These are phyloP conservation scores for Pholiota microspora DNA, from an alignment of 768 basidiomycete species.

Conservation along the genomic window DNA sequence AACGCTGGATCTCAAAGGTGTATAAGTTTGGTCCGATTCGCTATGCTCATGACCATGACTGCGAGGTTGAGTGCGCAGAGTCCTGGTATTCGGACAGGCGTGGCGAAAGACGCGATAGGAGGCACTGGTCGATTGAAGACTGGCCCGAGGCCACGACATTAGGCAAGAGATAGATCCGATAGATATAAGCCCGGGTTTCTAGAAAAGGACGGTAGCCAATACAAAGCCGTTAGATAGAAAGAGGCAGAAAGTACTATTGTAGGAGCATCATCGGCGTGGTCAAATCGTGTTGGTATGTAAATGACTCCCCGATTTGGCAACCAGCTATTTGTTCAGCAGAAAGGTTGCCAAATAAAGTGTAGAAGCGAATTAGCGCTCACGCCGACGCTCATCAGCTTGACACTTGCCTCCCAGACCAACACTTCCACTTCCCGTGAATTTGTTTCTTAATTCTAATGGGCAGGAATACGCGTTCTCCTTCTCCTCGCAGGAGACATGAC, in stretches of 20 bases:
- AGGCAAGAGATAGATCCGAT: neutral
- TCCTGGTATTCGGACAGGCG: constrained; percentile 26
- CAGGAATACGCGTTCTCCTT: constrained; percentile 51
- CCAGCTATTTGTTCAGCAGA: neutral
- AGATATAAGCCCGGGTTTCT: no score
- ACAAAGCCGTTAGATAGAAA: no score
- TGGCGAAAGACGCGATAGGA: constrained; percentile 6
- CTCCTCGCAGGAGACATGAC: constrained; percentile 40
- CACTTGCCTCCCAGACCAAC: no score
- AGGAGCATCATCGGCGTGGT: neutral
- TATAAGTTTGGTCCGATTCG: constrained; percentile 3
- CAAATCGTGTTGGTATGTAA: neutral
- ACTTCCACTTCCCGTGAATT: no score
- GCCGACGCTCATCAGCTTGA: neutral
- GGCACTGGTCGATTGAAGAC: neutral
- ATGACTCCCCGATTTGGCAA: neutral
- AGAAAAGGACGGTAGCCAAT: no score
- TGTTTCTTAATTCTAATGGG: constrained; percentile 39
- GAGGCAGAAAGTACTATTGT: no score
- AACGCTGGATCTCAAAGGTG: constrained; percentile 1
- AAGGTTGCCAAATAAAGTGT: neutral
- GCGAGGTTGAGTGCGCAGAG: constrained; percentile 56
- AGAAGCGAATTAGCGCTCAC: no score
- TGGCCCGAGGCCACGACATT: neutral
- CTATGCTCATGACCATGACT: constrained; percentile 26